Evolutionary conservation across 1,284 basidiomycete species (phyloP), one percentile per base, ranked within the genome.

Genomic region (Golubevia pallescens): DNA sequence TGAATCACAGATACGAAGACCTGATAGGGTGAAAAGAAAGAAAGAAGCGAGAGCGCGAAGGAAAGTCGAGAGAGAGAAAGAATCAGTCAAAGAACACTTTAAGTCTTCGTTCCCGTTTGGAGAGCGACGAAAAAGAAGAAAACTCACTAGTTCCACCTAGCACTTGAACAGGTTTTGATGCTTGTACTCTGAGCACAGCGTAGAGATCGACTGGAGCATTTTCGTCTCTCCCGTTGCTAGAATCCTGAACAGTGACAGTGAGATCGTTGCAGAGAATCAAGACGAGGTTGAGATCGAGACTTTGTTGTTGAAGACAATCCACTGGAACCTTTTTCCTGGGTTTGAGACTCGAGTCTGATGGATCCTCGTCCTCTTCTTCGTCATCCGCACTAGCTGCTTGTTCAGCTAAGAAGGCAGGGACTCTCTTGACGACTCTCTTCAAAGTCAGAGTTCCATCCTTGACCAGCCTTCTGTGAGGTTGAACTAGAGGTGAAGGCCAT

Each of bases 401-500:
- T 32, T 24, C 90, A 84, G 95, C 93, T 73, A 93, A 92, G 8
- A 91, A 91, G n/a, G 93, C 90, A 21, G 91, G 89, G 2, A 92
- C 90, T 85, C 96, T 95, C 75, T 95, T 92, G 61, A 97, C 94
- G 56, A 97, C 92, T 28, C 94, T 91, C 10, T 92, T 93, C 42
- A 98, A 88, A 60, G 91, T 88, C 58, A 97, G 86, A 3, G 67
- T 69, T 16, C 79, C 80, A 51, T 86, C 86, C 51, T 78, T 77
- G 32, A 87, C 62, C 54, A 87, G 62, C 90, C 93, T 78, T 89
- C 96, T 91, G 87, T 99, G 97, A 14, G 96, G 97, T 86, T 99
- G 97, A 28, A 99, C 97, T 54, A 99, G 88, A 8, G 97, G 95
- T 67, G 93, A 95, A 2, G 94, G 93, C 85, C 97, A 97, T 77